Conservation (phyloP, 768 basidiomycete species). For the Podaxis sp. region DNA sequence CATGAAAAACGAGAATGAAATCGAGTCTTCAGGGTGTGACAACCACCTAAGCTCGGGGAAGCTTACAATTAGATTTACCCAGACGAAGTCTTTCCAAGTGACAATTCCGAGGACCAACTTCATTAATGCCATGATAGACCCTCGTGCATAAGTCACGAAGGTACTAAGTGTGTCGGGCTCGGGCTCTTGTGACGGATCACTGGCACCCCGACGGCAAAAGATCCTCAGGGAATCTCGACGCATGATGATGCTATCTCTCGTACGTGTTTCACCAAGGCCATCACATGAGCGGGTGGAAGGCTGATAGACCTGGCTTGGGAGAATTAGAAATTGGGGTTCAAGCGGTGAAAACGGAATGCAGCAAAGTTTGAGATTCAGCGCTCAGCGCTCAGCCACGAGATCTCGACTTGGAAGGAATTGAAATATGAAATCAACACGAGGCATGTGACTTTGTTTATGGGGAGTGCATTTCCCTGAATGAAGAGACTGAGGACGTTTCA, state of each 20-base stretch:
- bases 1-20: no score
- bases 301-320: background rate
- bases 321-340: background rate
- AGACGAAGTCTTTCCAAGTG: no score
- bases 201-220: background rate
- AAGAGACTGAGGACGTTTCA: background rate
- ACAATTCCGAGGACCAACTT: no score
- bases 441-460: constrained; percentile 2
- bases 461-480: background rate
- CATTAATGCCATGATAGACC: no score
- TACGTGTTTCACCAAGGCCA: background rate
- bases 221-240: background rate
- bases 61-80: no score
- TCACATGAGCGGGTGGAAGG: background rate
- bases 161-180: no score
- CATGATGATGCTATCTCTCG: background rate
- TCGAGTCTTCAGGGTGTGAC: no score
- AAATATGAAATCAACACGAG: background rate
- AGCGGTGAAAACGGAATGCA: background rate
- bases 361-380: background rate
- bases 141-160: no score
- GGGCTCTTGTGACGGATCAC: no score
- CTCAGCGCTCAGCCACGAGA: background rate
- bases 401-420: background rate
- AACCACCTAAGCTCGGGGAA: no score